Conservation (phyloP, 345 rosid genomes). For the Corchorus capsularis region DNA sequence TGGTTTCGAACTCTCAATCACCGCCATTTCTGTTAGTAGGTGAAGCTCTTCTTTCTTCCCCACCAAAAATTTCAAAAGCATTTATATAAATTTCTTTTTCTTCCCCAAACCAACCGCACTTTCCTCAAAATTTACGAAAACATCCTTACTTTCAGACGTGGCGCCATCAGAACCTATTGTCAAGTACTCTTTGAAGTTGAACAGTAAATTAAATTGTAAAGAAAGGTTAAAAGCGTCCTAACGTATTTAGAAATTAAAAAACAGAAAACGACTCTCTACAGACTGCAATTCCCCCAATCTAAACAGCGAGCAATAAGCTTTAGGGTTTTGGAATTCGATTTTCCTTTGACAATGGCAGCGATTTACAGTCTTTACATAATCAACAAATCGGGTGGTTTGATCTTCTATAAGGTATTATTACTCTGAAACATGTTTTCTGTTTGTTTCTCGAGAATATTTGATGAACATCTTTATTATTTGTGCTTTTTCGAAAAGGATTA, state of each 20-base stretch:
- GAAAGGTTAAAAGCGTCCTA: not conserved
- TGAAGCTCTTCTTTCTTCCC: not conserved
- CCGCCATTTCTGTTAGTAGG: conserved; percentile 34
- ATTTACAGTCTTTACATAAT: conserved; percentile 82
- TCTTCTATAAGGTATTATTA: conserved; percentile 70
- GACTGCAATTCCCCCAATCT: not conserved
- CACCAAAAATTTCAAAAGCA: not conserved
- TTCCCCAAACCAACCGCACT: not conserved
- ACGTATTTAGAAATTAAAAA: not conserved
- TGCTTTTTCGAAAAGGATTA: conserved; percentile 57
- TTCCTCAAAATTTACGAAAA: not conserved
- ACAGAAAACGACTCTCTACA: not conserved
- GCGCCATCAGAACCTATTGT: too few relatives aligned
- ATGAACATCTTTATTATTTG: not conserved
- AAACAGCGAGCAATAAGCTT: not conserved
- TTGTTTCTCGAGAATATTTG: conserved; percentile 14
- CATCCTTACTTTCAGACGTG: too few relatives aligned
- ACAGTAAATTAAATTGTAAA: not conserved
- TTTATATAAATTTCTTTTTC: not conserved
- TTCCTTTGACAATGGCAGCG: conserved; percentile 52
- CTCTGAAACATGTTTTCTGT: conserved; percentile 3
- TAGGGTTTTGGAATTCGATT: conserved; percentile 21
- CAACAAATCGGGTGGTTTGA: conserved; percentile 89
- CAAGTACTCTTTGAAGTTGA: too few relatives aligned
- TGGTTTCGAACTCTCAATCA: conserved; percentile 35